Conservation (phyloP, 2,329 filamentous ascomycete genomes). For the Juglanconis juglandina region DNA sequence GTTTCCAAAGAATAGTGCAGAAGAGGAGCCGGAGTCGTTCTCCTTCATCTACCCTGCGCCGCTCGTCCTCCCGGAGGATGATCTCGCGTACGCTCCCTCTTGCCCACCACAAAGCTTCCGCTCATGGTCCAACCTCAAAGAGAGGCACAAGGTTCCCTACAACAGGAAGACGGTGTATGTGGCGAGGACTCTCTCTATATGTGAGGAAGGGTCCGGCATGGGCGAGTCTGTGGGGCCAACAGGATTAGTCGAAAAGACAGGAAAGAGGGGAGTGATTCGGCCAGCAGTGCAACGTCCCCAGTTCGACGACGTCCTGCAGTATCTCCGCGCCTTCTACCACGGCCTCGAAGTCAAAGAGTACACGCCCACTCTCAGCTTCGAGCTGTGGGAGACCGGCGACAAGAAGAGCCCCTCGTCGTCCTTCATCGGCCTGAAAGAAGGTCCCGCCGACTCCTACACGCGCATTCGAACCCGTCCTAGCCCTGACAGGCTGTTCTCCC, state of each 20-base stretch:
- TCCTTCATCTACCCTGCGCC: constrained; percentile 51
- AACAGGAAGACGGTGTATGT: constrained; percentile 52
- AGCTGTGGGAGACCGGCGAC: constrained; percentile 39
- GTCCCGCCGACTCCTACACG: constrained; percentile 30
- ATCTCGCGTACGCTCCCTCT: constrained; percentile 51
- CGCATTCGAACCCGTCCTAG: constrained; percentile 50
- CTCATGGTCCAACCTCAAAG: constrained; percentile 43
- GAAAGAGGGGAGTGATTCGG: constrained; percentile 42
- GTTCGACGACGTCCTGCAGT: constrained; percentile 30
- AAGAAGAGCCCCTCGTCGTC: constrained; percentile 19
- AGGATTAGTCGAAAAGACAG: constrained; percentile 30
- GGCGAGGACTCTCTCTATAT: constrained; percentile 40
- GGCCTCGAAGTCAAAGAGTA: constrained; percentile 48
- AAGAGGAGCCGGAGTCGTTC: constrained; percentile 21
- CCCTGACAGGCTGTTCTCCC: constrained; percentile 42
- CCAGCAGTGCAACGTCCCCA: constrained; percentile 27
- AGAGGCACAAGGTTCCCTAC: constrained; percentile 47
- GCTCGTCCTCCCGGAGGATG: constrained; percentile 57
- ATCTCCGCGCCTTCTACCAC: constrained; percentile 48
- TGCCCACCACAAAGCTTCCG: constrained; percentile 49
- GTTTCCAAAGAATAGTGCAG: constrained; percentile 15
- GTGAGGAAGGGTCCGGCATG: constrained; percentile 35
- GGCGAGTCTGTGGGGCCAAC: constrained; percentile 41
- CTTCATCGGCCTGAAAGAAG: constrained; percentile 44
- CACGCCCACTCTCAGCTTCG: constrained; percentile 39